Percentiles rank a stretch among this genome's conserved stretches.
These are phyloP conservation scores for Trichoderma parareesei DNA, from an alignment of 495 filamentous ascomycete genomes.

Conservation along the genomic window DNA sequence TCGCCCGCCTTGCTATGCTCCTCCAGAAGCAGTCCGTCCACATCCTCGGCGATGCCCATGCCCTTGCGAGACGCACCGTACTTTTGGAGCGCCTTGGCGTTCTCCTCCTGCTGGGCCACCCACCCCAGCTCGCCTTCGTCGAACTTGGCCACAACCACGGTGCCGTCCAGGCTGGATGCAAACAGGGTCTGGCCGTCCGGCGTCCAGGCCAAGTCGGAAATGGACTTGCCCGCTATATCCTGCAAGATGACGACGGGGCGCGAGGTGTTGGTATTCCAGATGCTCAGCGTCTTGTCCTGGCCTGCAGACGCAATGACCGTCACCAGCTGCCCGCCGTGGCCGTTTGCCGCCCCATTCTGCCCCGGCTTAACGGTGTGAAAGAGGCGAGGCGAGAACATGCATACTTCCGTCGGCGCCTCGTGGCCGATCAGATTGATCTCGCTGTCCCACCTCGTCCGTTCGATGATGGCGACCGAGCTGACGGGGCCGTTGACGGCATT, in stretches of 20 bases:
- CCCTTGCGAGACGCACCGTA: conserved; percentile 80
- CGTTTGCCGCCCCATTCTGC: conserved; percentile 26
- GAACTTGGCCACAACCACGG: conserved; percentile 60
- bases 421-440: conserved; percentile 97
- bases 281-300: conserved; percentile 87
- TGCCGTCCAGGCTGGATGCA: conserved; percentile 78
- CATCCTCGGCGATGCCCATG: conserved; percentile 82
- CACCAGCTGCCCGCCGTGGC: conserved; percentile 44
- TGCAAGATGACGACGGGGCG: conserved; percentile 81
- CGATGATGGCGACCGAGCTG: conserved; percentile 92
- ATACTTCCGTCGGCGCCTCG: conserved; percentile 93
- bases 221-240: conserved; percentile 79
- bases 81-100: conserved; percentile 84
- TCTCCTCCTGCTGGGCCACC: conserved; percentile 65
- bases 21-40: conserved; percentile 77
- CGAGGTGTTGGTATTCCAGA: conserved; percentile 95
- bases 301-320: conserved; percentile 96
- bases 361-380: conserved; percentile 65
- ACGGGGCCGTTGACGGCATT: conserved; percentile 97
- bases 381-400: conserved; percentile 87
- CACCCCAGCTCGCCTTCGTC: conserved; percentile 42
- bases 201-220: conserved; percentile 90
- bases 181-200: conserved; percentile 86
- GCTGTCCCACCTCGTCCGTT: conserved; percentile 85
- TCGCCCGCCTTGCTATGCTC: conserved; percentile 89